Conservation (phyloP, 1,284 basidiomycete species). For the Ustilago shanxiensis region DNA sequence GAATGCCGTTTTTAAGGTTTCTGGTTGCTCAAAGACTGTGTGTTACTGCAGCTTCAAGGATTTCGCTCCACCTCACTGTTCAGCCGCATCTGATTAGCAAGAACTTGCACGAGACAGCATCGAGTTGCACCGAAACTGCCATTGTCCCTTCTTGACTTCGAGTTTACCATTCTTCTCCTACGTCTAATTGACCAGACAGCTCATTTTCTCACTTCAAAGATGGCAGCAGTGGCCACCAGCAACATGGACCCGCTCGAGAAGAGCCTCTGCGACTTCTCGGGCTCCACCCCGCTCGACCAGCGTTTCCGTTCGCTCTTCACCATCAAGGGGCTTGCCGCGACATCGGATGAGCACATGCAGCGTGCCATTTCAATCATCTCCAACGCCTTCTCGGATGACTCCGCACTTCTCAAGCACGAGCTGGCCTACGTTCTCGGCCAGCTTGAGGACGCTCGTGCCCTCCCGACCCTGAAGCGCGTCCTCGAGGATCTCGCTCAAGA, state of each 20-base stretch:
- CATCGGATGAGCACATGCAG: slow-evolving; percentile 51
- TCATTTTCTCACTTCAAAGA: slow-evolving; percentile 6
- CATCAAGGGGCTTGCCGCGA: slow-evolving; percentile 80
- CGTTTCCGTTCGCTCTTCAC: slow-evolving; percentile 94
- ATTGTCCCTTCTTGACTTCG: neutral
- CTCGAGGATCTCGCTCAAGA: slow-evolving; percentile 81
- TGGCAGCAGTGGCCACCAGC: slow-evolving; percentile 31
- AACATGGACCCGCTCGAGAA: slow-evolving; percentile 56
- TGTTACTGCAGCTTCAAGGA: neutral
- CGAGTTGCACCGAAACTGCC: neutral
- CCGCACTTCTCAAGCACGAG: slow-evolving; percentile 95
- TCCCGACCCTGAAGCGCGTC: slow-evolving; percentile 83
- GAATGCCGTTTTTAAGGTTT: slow-evolving; percentile 25
- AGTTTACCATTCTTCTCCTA: neutral
- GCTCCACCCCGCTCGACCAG: slow-evolving; percentile 83
- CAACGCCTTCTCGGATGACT: slow-evolving; percentile 86
- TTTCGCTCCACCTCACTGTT: neutral
- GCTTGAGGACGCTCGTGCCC: slow-evolving; percentile 80
- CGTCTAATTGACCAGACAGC: no score
- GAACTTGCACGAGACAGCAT: slow-evolving; percentile 11
- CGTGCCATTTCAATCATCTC: slow-evolving; percentile 85
- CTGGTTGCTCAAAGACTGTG: no score
- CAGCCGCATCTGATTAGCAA: slow-evolving; percentile 21
- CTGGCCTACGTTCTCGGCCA: slow-evolving; percentile 97
- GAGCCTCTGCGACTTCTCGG: slow-evolving; percentile 71